Base-by-base conservation (phyloP, 371 early-diverging fungal genomes). In the Mucor piriformis region DNA sequence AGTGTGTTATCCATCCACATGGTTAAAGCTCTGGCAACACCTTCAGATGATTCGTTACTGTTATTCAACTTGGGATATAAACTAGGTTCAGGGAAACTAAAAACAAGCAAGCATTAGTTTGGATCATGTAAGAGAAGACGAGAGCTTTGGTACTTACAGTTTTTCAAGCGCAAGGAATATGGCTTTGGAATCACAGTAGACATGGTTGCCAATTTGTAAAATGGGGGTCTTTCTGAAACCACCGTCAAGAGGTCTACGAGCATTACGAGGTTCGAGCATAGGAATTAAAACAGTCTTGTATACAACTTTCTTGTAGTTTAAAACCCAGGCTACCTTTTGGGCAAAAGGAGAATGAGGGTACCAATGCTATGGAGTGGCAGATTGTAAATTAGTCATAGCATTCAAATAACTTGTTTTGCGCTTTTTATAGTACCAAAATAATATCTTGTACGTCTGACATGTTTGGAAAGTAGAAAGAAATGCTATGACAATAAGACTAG, bases 151-250 rank as follows among this genome's bases (percentile, higher is more conserved):
- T n/a, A n/a, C 46, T 51, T 44, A 83, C 71, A 79, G 72, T 33
- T 63, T 57, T 57, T 84, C 86, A 1, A 87, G 66, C 50, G 81
- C 84, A 25, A 69, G 70, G 38, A 84, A 29, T 23, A 82, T 83
- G 21, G 64, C n/a, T 21, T 69, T 74, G 0, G 82, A 74, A 38
- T 87, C 83, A 27, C 83, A 81, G 35, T 64, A 87, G 1, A 83
- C 67, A 49, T 84, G 77, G 52, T 74, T 75, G 15, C 84, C 84
- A 18, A 87, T 84, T 58, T 85, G 84, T 40, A 87, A 72, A 24
- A 87, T 73, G 1, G 87, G 87, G 10, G 86, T 81, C 18, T 83
- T 79, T 32, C 85, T 70, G 55, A 81, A 84, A 3, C 84, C 83
- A 53, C 79, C 79, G 35, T 83, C 71, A 51, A 85, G 65, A 34